Evolutionary conservation across 805 yeast genomes (phyloP).

Genomic region (Cyberlindnera galapagoensis): DNA sequence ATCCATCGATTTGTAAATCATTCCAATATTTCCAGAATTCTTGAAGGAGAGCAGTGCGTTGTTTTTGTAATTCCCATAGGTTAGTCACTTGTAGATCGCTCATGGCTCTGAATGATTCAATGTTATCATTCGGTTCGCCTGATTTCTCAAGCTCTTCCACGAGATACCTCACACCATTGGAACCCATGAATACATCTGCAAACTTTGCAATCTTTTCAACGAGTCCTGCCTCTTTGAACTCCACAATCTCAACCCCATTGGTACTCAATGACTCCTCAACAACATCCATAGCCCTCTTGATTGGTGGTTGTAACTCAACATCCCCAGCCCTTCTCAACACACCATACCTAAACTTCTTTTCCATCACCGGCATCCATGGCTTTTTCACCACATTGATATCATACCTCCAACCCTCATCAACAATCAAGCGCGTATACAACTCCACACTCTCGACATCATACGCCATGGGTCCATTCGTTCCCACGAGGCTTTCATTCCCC

Average conservation of each 20-base stretch:
- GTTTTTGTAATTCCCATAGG: slow-evolving; percentile 36
- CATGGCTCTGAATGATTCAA: slow-evolving; percentile 30
- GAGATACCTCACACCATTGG: slow-evolving; percentile 34
- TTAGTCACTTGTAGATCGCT: slow-evolving; percentile 31
- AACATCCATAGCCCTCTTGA: slow-evolving; percentile 36
- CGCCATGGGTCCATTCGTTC: slow-evolving; percentile 44
- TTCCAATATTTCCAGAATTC: slow-evolving; percentile 38
- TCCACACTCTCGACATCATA: slow-evolving; percentile 31
- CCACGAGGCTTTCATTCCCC: slow-evolving; percentile 27
- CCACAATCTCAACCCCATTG: slow-evolving; percentile 45
- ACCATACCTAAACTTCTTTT: slow-evolving; percentile 34
- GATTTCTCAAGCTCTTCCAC: slow-evolving; percentile 26
- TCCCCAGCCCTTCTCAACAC: slow-evolving; percentile 35
- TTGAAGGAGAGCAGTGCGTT: slow-evolving; percentile 31
- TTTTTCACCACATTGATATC: slow-evolving; percentile 34
- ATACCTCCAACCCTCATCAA: slow-evolving; percentile 33
- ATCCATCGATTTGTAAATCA: slow-evolving; percentile 37
- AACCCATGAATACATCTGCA: slow-evolving; percentile 28
- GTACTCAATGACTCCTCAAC: slow-evolving; percentile 25
- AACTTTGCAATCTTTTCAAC: slow-evolving; percentile 28
- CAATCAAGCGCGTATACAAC: slow-evolving; percentile 26
- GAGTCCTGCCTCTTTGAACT: slow-evolving; percentile 33
- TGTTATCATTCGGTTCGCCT: slow-evolving; percentile 35
- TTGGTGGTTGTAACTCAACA: slow-evolving; percentile 44
- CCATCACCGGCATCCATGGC: slow-evolving; percentile 37